Evolutionary conservation across 352 stramenopile species (phyloP), one percentile per base, ranked within the genome.

Genomic region (Phytophthora constricta): DNA sequence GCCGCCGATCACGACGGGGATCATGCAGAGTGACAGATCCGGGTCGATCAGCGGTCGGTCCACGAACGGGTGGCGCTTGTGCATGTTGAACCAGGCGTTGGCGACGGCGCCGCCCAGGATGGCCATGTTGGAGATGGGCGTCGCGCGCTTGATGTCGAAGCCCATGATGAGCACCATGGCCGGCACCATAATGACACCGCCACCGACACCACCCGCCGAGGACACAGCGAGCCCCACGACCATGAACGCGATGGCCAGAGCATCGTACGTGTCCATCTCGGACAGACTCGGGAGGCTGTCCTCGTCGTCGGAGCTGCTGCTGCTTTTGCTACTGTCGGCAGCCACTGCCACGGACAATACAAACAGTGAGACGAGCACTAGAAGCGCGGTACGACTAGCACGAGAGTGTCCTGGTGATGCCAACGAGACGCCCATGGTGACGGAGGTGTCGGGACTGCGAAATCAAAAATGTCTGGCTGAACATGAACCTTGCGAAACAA

Each of bases 81-180:
- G 80, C 55, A 88, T 33, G 55, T 91, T 89, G 62, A 88, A 87
- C 46, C 75, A 78, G 7, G 82, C 78, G 49, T 89, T 91, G 23
- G 82, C 82, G 28, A 88, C 70, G 16, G 80, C 80, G 22, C 80
- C 82, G 50, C 80, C 82, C 26, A 91, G 79, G 69, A 89, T 87
- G 70, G 82, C 77, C 28, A 89, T 69, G 66, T 88, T 89, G 31
- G 76, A 82, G 33, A 78, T 77, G 11, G 82, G 80, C 37, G 80
- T 91, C 20, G 78, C 80, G 48, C 74, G 77, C 64, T 91, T 89
- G 58, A 89, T 85, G 51, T 91, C 76, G 48, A 91, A 89, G 52
- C 75, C 58, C 80, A 91, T 87, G 58, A 87, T 69, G 31, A 89
- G 59, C 58, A 87, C 75, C 67, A 90, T 80, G 19, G 77, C 62